A percentile compares a stretch with the other conserved stretches of the same genome.
These are phyloP conservation scores for Ceraceosorus guamensis DNA, from an alignment of 1,284 basidiomycete genomes.

Conservation along the genomic window DNA sequence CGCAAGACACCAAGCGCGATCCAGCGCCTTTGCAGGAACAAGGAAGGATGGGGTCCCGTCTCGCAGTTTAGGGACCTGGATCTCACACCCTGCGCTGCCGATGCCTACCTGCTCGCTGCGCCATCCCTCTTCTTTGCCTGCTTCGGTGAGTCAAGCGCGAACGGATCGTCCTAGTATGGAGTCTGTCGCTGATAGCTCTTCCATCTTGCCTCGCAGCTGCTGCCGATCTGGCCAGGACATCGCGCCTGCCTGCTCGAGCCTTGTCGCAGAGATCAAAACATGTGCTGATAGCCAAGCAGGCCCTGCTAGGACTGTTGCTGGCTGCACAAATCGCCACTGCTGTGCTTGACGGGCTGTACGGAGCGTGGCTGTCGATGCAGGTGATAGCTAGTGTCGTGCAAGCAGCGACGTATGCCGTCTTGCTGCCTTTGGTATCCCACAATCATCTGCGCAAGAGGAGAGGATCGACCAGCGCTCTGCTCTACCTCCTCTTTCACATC, in stretches of 20 bases:
- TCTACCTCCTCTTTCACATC: constrained; percentile 75
- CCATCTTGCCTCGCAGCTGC: constrained; percentile 4
- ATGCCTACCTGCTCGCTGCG: constrained; percentile 49
- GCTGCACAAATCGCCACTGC: constrained; percentile 53
- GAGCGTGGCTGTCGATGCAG: constrained; percentile 8
- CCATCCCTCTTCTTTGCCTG: constrained; percentile 32
- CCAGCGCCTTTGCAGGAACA: constrained; percentile 15
- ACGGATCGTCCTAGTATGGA: no score
- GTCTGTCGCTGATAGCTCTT: background rate
- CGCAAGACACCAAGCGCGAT: no score
- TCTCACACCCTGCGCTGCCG: constrained; percentile 74
- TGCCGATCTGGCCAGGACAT: constrained; percentile 14
- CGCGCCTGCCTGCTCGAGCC: constrained; percentile 10
- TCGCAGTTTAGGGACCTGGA: constrained; percentile 66
- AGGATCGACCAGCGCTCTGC: constrained; percentile 67
- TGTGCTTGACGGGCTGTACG: background rate
- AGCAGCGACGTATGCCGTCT: background rate
- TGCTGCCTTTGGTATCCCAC: constrained; percentile 42
- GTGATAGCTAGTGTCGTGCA: constrained; percentile 10
- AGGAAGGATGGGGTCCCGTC: constrained; percentile 57
- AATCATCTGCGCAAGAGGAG: constrained; percentile 72
- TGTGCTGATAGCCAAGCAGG: constrained; percentile 32
- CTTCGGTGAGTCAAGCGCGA: constrained; percentile 18
- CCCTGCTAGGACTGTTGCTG: constrained; percentile 43
- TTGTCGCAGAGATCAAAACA: constrained; percentile 22